These are phyloP conservation scores for Phaeosphaeriaceae sp. DNA, from an alignment of 2,329 filamentous ascomycete species.

Conservation along the genomic window DNA sequence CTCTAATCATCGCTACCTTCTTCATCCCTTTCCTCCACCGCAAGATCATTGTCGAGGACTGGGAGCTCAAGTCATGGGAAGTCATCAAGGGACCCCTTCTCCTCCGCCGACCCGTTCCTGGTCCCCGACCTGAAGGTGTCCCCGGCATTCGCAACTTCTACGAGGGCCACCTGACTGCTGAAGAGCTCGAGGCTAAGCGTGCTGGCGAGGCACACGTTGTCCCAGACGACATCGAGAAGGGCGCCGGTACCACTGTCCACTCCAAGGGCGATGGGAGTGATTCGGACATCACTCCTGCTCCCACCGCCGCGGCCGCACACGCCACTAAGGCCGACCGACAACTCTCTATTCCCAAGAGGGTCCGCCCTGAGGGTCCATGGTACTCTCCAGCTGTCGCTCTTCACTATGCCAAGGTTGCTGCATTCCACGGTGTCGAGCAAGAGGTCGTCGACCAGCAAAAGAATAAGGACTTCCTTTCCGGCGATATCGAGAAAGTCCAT, in stretches of 20 bases:
- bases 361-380: slow-evolving; percentile 51
- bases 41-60: slow-evolving; percentile 67
- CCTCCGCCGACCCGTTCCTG: slow-evolving; percentile 48
- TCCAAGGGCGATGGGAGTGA: slow-evolving; percentile 18
- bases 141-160: slow-evolving; percentile 63
- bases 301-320: slow-evolving; percentile 5
- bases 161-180: slow-evolving; percentile 63
- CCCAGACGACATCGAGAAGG: slow-evolving; percentile 37
- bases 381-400: slow-evolving; percentile 53
- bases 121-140: slow-evolving; percentile 52
- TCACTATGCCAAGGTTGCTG: slow-evolving; percentile 55
- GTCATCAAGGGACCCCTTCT: slow-evolving; percentile 63
- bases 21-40: slow-evolving; percentile 68
- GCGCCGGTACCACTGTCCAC: slow-evolving; percentile 13
- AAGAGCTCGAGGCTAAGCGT: slow-evolving; percentile 54
- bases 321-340: slow-evolving; percentile 10
- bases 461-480: slow-evolving; percentile 57
- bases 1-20: slow-evolving; percentile 60
- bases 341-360: slow-evolving; percentile 28
- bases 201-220: slow-evolving; percentile 22
- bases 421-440: slow-evolving; percentile 58
- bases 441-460: slow-evolving; percentile 7
- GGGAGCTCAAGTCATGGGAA: slow-evolving; percentile 65
- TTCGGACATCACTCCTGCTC: slow-evolving; percentile 27
- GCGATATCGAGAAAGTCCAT: slow-evolving; percentile 64